These are phyloP conservation scores for Pythium rishiriense DNA, from an alignment of 352 stramenopile species.

Conservation along the genomic window DNA sequence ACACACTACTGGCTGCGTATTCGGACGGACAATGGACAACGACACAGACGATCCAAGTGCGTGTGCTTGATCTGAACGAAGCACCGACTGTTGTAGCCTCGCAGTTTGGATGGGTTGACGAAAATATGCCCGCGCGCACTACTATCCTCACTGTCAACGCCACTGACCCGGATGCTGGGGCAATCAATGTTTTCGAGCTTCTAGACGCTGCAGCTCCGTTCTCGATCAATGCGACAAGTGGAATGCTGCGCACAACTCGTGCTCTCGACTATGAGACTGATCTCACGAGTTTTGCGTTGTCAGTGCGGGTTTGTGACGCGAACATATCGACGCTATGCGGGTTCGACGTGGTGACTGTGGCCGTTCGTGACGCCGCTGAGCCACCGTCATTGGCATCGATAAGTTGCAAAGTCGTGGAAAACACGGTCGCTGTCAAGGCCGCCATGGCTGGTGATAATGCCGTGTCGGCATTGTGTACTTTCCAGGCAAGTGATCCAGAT, in stretches of 20 bases:
- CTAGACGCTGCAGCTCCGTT: constrained; percentile 29
- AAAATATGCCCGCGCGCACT: constrained; percentile 39
- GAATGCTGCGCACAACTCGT: constrained; percentile 38
- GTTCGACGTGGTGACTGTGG: constrained; percentile 34
- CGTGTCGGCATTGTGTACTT: constrained; percentile 27
- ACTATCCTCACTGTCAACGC: constrained; percentile 32
- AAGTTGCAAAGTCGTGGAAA: constrained; percentile 46
- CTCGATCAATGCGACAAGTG: constrained; percentile 19
- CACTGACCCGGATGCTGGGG: constrained; percentile 38
- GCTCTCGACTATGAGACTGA: constrained; percentile 53
- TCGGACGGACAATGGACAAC: constrained; percentile 39
- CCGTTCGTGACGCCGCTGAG: constrained; percentile 39
- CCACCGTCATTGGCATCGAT: constrained; percentile 31
- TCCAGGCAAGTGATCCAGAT: constrained; percentile 47
- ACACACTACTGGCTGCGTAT: constrained; percentile 20
- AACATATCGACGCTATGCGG: constrained; percentile 35
- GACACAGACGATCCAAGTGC: constrained; percentile 26
- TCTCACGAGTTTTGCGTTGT: constrained; percentile 31
- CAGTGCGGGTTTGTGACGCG: constrained; percentile 49
- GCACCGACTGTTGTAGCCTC: constrained; percentile 28
- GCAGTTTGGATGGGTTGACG: constrained; percentile 31
- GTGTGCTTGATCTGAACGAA: constrained; percentile 60
- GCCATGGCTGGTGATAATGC: not conserved
- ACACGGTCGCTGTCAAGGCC: constrained; percentile 34
- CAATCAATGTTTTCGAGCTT: constrained; percentile 30